Base-by-base conservation (phyloP, 208 protist species). In the Crithidia expoeki region DNA sequence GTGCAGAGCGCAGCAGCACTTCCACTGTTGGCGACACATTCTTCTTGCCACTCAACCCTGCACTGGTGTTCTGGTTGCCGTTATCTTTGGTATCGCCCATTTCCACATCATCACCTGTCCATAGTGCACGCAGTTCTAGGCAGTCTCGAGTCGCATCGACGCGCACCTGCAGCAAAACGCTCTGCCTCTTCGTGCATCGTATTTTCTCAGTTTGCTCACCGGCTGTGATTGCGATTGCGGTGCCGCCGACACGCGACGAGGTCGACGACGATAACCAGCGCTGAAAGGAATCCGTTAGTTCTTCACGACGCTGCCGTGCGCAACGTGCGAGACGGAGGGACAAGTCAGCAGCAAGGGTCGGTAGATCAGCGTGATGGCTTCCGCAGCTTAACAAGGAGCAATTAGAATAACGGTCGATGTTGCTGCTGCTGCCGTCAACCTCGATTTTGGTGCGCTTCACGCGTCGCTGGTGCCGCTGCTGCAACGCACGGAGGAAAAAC, bases 401-500 rank as follows among this genome's bases (percentile, higher is more conserved):
- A 2, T 10, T 53, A 6, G 49, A 16, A 3, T 10, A 32, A 32
- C 3, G 2, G 12, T 53, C 28, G 11, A 4, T 21, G n/a, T 30
- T 16, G 51, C 28, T 36, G 30, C 55, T 25, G 33, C 33, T 60
- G 30, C 55, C n/a, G 57, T 12, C 28, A 4, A 7, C 30, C 23
- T 9, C 30, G 3, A 19, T 42, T 44, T 42, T 44, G 11, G n/a
- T 27, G 7, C 55, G 25, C 27, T 44, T 36, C 30, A 21, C 16
- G 12, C 21, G 40, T 19, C 46, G 46, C 49, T 60, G 47, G 12
- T 50, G 21, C 38, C 52, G 69, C 34, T 63, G 38, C 53, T 77
- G 66, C 0, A 76, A 10, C 0, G 72, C 81, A 23, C 80, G 76
- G 3, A 86, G 73, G 44, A 84, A 73, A 21, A 84, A 66, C 34